Base-by-base conservation (phyloP, 108 stramenopile genomes). In the Poteriospumella lacustris region DNA sequence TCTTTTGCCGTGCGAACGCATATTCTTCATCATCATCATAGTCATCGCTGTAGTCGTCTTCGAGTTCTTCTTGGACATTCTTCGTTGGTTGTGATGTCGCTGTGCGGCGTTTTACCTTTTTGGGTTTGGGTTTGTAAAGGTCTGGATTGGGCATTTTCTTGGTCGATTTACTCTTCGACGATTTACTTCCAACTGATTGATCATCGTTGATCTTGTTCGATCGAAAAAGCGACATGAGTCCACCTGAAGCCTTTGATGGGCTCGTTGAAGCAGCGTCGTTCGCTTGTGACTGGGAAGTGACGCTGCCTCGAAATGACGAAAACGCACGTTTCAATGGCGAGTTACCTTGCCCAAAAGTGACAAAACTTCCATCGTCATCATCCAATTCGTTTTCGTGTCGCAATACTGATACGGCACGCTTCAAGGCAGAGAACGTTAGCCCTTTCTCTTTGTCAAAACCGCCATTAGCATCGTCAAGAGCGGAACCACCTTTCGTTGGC, bases 21-120 rank as follows among this genome's bases (percentile, higher is more conserved):
- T n/a, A n/a, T 56, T 56, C 52, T 56, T 56, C 52, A 56, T 56
- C 15, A 56, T 56, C 52, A 56, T 56, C 52, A 56, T 56, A 56
- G 24, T 56, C 52, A 56, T 56, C 52, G 15, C 19, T 19, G 15
- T 56, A 19, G 24, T 24, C 24, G 24, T 56, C 24, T 56, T 15
- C 15, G 24, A 56, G 15, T 56, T 15, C 15, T 56, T 56, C 24
- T 56, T 15, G 24, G 15, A 19, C 24, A 56, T 56, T 56, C 24
- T 56, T 56, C 52, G 52, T 15, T 56, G 52, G 24, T 56, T 56
- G 15, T 24, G 52, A 56, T 56, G 15, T 56, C 15, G 15, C 24
- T 56, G 15, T 56, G 15, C 24, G 19, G 15, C 52, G 52, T 24
- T 56, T 56, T 15, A 56, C 52, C 19, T 19, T 24, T 56, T 56